Percentiles rank a stretch among this genome's conserved stretches.
phyloP scores from a whole-genome alignment of 768 basidiomycete species.

The Xerocomellus dryophilus region DNA sequence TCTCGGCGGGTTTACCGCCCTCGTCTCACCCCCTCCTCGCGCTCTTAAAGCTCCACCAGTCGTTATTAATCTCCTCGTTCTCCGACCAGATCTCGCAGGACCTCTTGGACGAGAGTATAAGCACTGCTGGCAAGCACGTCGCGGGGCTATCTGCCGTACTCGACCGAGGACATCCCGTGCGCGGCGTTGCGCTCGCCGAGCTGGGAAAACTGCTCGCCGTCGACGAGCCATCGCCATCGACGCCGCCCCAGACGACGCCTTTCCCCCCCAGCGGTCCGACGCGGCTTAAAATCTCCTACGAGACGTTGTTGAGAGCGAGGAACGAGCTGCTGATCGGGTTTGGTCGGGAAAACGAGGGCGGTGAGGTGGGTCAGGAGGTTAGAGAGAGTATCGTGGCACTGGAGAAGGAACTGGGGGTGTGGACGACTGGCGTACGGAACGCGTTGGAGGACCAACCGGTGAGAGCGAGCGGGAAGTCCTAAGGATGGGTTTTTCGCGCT shows the following conservation, averaged over 20 bases:
- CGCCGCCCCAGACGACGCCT: constrained; percentile 13
- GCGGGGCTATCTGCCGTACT: constrained; percentile 56
- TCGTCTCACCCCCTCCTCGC: constrained; percentile 77
- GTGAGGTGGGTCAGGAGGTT: constrained; percentile 63
- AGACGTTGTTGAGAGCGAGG: constrained; percentile 60
- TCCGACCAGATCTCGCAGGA: constrained; percentile 42
- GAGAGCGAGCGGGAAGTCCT: background rate
- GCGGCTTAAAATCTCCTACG: constrained; percentile 61
- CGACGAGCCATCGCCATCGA: constrained; percentile 58
- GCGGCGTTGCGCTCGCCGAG: constrained; percentile 73
- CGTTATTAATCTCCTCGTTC: constrained; percentile 58
- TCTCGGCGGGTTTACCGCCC: constrained; percentile 55
- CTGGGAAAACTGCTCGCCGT: constrained; percentile 79
- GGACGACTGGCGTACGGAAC: constrained; percentile 61
- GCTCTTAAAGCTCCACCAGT: constrained; percentile 65
- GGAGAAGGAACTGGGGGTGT: constrained; percentile 71
- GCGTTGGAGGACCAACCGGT: constrained; percentile 43
- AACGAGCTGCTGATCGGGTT: constrained; percentile 68
- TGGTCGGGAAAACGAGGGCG: constrained; percentile 66
- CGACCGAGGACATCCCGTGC: constrained; percentile 67
- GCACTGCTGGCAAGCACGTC: constrained; percentile 50
- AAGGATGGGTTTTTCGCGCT: background rate
- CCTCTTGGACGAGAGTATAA: constrained; percentile 59
- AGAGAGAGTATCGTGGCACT: constrained; percentile 56
- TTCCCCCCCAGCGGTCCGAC: constrained; percentile 70